Evolutionary conservation across 306 rosid species (phyloP), one percentile per base, ranked within the genome.

Genomic region (Sechiopsis laciniata): DNA sequence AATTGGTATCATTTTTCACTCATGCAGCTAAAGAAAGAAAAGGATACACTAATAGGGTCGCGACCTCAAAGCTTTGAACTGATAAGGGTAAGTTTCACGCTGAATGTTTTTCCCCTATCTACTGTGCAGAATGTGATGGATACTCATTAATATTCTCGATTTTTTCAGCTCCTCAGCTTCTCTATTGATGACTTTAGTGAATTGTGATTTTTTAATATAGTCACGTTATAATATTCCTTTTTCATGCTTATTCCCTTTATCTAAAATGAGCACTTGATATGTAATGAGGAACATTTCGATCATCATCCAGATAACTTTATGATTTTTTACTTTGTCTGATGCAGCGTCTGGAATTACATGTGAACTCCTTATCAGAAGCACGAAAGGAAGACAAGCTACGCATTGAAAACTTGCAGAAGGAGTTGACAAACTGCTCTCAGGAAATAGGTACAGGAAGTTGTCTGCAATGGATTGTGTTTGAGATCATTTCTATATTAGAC

Each of bases 351-450:
- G 97, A 88, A 77, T 74, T 29, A 70, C 85, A 82, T 58, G 92
- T 81, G 72, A 85, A 82, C 13, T 80, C 88, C 55, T 75, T 87
- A 53, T 83, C 88, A 9, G 85, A 81, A 77, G 79, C 84, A 58
- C 78, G 60, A 76, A 71, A 75, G 69, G 85, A 85, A 75, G 94
- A 93, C 83, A 86, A 83, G 87, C 82, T 77, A 72, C 84, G 52
- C 73, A 86, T 90, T 51, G 85, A 87, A 72, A 75, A 68, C 78
- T 80, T 90, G 83, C 90, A 87, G 77, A 86, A 87, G 77, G 94
- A 88, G 84, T 79, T 93, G 46, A 75, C 80, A 76, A 93, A 88
- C 80, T 93, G 97, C 84, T 83, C 84, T 73, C 96, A 90, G 84
- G 96, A 93, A 90, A 87, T 93, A 76, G 97, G 98, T 93, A 76